Conservation (phyloP, 352 stramenopile species). For the Phytophthora ohioensis region DNA sequence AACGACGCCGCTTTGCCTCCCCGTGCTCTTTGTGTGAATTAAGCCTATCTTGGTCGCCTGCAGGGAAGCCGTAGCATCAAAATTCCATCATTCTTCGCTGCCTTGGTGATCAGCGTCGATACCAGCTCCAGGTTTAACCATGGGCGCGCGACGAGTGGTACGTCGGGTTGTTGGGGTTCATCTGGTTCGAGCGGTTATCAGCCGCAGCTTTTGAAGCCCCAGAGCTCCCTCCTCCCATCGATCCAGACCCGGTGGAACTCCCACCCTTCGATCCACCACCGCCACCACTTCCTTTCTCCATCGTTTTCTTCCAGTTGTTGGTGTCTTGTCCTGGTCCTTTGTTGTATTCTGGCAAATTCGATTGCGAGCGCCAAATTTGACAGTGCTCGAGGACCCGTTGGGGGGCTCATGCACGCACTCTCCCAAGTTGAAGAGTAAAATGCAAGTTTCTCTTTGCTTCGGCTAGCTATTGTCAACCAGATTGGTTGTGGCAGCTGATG, state of each 20-base stretch:
- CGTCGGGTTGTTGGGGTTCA: conserved; percentile 52
- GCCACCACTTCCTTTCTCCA: conserved; percentile 29
- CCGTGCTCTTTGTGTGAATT: neutral
- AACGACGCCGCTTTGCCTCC: neutral
- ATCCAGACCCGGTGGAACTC: conserved; percentile 4
- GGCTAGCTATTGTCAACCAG: too few species aligned
- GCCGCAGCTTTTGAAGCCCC: conserved; percentile 31
- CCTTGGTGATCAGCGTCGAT: neutral
- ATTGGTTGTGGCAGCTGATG: too few species aligned
- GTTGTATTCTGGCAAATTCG: conserved; percentile 5
- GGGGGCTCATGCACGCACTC: neutral
- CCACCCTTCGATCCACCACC: conserved; percentile 22
- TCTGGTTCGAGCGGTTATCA: conserved; percentile 48
- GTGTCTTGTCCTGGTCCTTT: neutral
- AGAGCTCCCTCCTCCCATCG: conserved; percentile 9
- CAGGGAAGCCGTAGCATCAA: neutral
- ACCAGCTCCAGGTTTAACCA: conserved; percentile 6
- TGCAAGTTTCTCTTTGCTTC: conserved; percentile 9
- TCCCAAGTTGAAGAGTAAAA: conserved; percentile 16
- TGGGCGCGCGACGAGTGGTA: conserved; percentile 41
- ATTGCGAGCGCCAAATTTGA: conserved; percentile 5
- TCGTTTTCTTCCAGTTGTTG: neutral
- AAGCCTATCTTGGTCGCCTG: neutral
- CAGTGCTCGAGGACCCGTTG: neutral
- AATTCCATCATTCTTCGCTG: neutral